A percentile compares a stretch with the other conserved stretches of the same genome.
Evolutionary conservation across 176 grass and related monocot species (phyloP).

Genomic region (Lolium rigidum): DNA sequence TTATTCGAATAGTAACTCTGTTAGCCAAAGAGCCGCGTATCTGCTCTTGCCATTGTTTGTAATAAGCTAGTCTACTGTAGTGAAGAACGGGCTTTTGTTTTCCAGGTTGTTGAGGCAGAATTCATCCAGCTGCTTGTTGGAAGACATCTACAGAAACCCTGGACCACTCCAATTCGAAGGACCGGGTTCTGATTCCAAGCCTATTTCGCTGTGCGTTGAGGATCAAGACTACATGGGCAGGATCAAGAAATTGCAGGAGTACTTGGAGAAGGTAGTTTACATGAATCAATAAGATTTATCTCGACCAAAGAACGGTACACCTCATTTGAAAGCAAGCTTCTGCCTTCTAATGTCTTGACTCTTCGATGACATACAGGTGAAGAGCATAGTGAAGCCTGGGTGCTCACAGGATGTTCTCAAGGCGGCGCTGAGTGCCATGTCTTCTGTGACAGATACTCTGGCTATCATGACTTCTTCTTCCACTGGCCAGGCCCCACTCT

Average conservation of each 20-base stretch:
- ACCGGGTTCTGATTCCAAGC: constrained; percentile 77
- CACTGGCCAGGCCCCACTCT: constrained; percentile 43
- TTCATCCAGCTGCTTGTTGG: constrained; percentile 81
- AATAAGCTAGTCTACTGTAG: not conserved
- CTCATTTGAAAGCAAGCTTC: not conserved
- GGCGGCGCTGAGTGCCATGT: constrained; percentile 82
- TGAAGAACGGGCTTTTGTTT: not conserved
- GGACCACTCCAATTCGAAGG: constrained; percentile 94
- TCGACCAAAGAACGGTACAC: not conserved
- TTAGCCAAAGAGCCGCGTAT: not conserved
- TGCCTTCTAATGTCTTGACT: constrained; percentile 2
- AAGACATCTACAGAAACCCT: constrained; percentile 98
- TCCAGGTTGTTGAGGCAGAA: constrained; percentile 78
- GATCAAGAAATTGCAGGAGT: constrained; percentile 95
- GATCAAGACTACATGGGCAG: constrained; percentile 99
- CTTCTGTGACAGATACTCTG: constrained; percentile 87
- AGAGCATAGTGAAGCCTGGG: constrained; percentile 94
- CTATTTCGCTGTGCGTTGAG: constrained; percentile 85
- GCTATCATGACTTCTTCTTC: constrained; percentile 78
- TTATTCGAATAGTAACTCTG: not conserved
- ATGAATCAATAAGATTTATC: not conserved
- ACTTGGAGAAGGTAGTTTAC: constrained; percentile 81
- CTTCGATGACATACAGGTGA: constrained; percentile 56
- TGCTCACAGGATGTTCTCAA: constrained; percentile 96
- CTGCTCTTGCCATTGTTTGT: not conserved